Conservation (phyloP, 2,329 filamentous ascomycete species). For the Epichloe baconii region DNA sequence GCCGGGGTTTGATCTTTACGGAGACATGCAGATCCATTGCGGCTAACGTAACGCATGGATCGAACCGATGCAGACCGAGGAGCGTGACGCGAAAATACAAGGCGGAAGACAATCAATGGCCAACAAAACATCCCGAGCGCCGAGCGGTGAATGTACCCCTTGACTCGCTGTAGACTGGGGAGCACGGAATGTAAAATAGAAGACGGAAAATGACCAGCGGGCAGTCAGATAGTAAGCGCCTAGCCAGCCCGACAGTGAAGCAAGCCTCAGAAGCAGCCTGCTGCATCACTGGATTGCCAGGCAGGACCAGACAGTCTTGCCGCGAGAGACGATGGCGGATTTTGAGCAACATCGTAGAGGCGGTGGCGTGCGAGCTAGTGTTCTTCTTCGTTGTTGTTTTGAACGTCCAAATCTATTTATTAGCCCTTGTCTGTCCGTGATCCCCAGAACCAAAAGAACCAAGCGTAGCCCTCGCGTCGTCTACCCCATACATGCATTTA, state of each 20-base stretch:
- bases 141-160: too few relatives aligned
- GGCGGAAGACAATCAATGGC: too few relatives aligned
- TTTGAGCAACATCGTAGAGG: background rate
- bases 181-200: too few relatives aligned
- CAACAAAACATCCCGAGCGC: too few relatives aligned
- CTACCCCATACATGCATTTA: conserved; percentile 10
- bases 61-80: too few relatives aligned
- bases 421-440: conserved; percentile 4
- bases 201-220: too few relatives aligned
- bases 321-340: background rate
- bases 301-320: background rate
- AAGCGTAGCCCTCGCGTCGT: conserved; percentile 4
- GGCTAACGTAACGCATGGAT: too few relatives aligned
- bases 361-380: background rate
- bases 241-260: background rate
- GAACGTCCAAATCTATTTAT: conserved; percentile 9
- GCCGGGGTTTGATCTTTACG: too few relatives aligned
- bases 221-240: too few relatives aligned
- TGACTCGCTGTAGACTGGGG: too few relatives aligned
- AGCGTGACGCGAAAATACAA: too few relatives aligned
- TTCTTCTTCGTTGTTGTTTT: background rate
- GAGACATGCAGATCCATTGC: too few relatives aligned
- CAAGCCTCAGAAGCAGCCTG: background rate
- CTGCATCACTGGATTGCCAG: background rate
- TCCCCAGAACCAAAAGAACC: conserved; percentile 1